Base-by-base conservation (phyloP, 2,329 filamentous ascomycete genomes). In the Aspergillus cejpii region DNA sequence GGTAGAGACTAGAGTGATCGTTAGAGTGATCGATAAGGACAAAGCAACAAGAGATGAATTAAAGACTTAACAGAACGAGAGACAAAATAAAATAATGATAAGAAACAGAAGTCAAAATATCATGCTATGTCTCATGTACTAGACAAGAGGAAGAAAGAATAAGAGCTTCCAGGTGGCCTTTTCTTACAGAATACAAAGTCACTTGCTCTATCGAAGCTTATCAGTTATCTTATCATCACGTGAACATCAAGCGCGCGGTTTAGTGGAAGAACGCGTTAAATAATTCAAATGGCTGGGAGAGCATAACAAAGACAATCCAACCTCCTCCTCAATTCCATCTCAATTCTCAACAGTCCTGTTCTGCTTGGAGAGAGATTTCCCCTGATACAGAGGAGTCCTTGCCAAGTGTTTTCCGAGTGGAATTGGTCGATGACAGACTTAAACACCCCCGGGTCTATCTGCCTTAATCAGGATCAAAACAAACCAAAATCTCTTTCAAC, bases 121-220 rank as follows among this genome's bases (percentile, higher is more conserved):
- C n/a, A n/a, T n/a, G n/a, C n/a, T 20, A 19, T 19, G 40, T 19
- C 27, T 31, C 39, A 27, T 14, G 5, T 12, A 23, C 6, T 15
- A 39, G 17, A 29, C 11, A 39, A 38, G 33, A 47, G 33, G 21
- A 27, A 36, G 28, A 10, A 19, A 6, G 27, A 41, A 37, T 6
- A 17, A 44, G 21, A 44, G 37, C 43, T 50, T n/a, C 52, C 51
- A 58, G 50, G 49, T 58, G 56, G 54, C 53, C 51, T 57, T 53
- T 56, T 48, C 41, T 38, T n/a, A 37, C 44, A 50, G 47, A 12
- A 47, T 43, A 51, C 45, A 31, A 21, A 14, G n/a, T n/a, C n/a
- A n/a, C n/a, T n/a, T n/a, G n/a, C n/a, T n/a, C n/a, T n/a, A n/a
- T n/a, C 17, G 23, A 24, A 15, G 27, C 33, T 17, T 39, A 39